Conservation (phyloP, 164 flowering plant species). For the Vitis labrusca region DNA sequence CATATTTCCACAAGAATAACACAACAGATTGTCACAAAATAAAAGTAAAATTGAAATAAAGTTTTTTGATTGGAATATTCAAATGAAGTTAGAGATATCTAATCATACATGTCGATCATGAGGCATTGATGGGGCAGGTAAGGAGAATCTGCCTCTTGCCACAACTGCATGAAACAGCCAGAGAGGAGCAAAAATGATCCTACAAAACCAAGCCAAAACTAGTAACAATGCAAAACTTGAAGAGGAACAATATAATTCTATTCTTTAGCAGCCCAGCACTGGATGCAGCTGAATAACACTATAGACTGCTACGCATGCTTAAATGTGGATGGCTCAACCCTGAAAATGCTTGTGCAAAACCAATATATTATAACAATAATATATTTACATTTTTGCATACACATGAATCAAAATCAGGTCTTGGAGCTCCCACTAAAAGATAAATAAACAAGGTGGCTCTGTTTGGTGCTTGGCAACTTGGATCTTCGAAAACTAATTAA, state of each 20-base stretch:
- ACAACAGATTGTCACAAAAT: not conserved
- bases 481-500: too few relatives aligned
- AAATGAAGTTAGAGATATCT: not conserved
- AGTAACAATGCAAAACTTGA: not conserved
- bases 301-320: too few relatives aligned
- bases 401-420: too few relatives aligned
- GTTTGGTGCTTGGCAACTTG: too few relatives aligned
- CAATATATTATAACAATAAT: too few relatives aligned
- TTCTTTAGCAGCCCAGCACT: not conserved
- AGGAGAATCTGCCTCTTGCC: constrained; percentile 45
- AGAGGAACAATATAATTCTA: not conserved
- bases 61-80: not conserved
- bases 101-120: constrained; percentile 37
- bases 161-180: constrained; percentile 44
- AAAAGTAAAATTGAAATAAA: not conserved
- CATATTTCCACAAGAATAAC: not conserved
- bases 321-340: too few relatives aligned
- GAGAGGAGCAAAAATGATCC: constrained; percentile 38
- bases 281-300: too few relatives aligned
- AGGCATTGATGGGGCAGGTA: constrained; percentile 44
- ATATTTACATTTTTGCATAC: too few relatives aligned
- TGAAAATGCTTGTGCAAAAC: too few relatives aligned
- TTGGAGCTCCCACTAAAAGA: too few relatives aligned
- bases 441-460: too few relatives aligned
- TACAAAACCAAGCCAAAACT: constrained; percentile 11